Evolutionary conservation across 805 yeast species (phyloP).

Genomic region (Scheffersomyces amazonensis): DNA sequence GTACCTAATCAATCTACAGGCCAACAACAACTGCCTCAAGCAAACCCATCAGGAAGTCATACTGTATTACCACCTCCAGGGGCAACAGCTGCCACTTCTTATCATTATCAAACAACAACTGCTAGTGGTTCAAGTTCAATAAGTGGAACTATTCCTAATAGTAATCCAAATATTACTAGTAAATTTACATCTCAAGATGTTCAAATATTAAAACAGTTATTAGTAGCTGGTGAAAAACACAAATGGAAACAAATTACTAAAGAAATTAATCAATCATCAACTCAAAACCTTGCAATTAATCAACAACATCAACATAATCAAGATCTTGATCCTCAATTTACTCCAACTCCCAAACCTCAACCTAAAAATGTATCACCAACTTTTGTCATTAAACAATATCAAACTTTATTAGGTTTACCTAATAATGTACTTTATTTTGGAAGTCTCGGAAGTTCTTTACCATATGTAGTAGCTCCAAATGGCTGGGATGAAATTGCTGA

Average conservation of each 20-base stretch:
- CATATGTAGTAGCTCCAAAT: conserved; percentile 44
- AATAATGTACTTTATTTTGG: conserved; percentile 41
- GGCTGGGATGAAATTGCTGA: conserved; percentile 44
- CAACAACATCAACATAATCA: conserved; percentile 3
- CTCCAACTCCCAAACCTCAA: conserved; percentile 4
- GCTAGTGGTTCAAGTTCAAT: neutral
- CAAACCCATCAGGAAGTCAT: conserved; percentile 2
- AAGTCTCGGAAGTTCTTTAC: conserved; percentile 48
- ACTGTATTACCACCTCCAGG: conserved; percentile 3
- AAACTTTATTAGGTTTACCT: conserved; percentile 53
- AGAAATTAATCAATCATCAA: conserved; percentile 18
- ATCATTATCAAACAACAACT: conserved; percentile 1
- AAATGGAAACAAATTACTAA: conserved; percentile 60
- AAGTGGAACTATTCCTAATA: conserved; percentile 2
- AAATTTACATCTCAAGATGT: conserved; percentile 44
- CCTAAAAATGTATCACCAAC: conserved; percentile 46
- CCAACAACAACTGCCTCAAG: conserved; percentile 10
- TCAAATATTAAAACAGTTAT: conserved; percentile 43
- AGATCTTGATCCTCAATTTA: neutral
- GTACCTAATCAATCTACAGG: too few relatives aligned
- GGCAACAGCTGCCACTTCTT: conserved; percentile 1
- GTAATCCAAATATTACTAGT: conserved; percentile 7
- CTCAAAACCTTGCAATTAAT: conserved; percentile 4
- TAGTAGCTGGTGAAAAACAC: conserved; percentile 52
- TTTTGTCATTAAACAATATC: conserved; percentile 55